phyloP scores from a whole-genome alignment of 2,329 filamentous ascomycete genomes.

The Calonectria fujianensis region DNA sequence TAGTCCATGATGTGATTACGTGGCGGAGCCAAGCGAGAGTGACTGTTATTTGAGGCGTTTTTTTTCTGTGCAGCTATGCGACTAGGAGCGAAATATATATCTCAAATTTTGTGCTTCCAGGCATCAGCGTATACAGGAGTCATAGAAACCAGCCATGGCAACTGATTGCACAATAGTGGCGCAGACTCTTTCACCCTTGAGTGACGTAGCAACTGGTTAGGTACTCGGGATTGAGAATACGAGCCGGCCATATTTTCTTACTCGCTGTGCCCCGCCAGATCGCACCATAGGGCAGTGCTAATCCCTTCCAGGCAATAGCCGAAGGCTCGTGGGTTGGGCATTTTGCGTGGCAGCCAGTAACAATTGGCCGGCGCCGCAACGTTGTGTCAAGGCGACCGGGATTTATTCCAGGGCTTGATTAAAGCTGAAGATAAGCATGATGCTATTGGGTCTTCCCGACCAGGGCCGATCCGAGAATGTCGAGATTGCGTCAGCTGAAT shows the following conservation, averaged over 20 bases:
- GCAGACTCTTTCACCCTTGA: not conserved
- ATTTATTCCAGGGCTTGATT: not conserved
- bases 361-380: not conserved
- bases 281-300: not conserved
- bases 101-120: not conserved
- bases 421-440: not conserved
- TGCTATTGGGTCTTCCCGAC: not conserved
- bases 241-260: not conserved
- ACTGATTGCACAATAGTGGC: not conserved
- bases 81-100: not conserved
- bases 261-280: not conserved
- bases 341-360: not conserved
- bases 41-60: not conserved
- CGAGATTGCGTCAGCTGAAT: not conserved
- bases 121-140: not conserved
- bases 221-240: not conserved
- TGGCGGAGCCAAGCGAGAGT: not conserved
- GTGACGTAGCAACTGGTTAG: not conserved
- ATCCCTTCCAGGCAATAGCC: slow-evolving; percentile 1
- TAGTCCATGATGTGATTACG: not conserved
- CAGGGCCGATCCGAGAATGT: not conserved
- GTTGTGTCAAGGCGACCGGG: not conserved
- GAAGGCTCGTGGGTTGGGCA: not conserved
- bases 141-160: not conserved
- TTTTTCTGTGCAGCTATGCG: not conserved